Conservation (phyloP, 805 yeast species). For the Candida nanaspora region DNA sequence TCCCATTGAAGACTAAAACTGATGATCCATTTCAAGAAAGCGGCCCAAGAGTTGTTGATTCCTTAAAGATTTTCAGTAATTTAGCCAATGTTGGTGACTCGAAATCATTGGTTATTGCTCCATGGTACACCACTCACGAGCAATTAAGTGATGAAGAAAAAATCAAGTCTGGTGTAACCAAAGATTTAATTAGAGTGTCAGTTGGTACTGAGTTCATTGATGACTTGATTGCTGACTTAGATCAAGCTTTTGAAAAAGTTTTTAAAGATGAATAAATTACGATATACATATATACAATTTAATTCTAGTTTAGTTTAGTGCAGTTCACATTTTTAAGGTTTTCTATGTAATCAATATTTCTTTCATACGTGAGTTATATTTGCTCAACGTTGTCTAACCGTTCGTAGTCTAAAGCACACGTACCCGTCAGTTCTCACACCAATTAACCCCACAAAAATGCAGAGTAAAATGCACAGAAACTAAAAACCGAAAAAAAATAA, state of each 20-base stretch:
- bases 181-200: slow-evolving; percentile 81
- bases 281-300: not conserved
- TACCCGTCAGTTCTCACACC: too few species aligned
- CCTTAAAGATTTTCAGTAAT: slow-evolving; percentile 78
- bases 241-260: slow-evolving; percentile 70
- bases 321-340: not conserved
- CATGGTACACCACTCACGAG: slow-evolving; percentile 93
- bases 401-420: too few species aligned
- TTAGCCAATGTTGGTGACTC: slow-evolving; percentile 97
- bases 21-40: slow-evolving; percentile 64
- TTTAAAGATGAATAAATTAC: slow-evolving; percentile 19
- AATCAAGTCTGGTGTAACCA: slow-evolving; percentile 75
- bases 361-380: too few species aligned
- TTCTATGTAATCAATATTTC: too few species aligned
- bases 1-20: slow-evolving; percentile 40
- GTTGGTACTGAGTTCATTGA: slow-evolving; percentile 90
- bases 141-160: slow-evolving; percentile 82
- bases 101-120: slow-evolving; percentile 92
- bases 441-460: too few species aligned
- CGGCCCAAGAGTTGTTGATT: slow-evolving; percentile 80
- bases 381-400: too few species aligned
- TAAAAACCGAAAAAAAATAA: too few species aligned
- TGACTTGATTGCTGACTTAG: slow-evolving; percentile 84
- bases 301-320: not conserved
- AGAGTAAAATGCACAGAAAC: too few species aligned